Conservation (phyloP, 176 grass and related monocot species). For the Oropetium thomaeum region DNA sequence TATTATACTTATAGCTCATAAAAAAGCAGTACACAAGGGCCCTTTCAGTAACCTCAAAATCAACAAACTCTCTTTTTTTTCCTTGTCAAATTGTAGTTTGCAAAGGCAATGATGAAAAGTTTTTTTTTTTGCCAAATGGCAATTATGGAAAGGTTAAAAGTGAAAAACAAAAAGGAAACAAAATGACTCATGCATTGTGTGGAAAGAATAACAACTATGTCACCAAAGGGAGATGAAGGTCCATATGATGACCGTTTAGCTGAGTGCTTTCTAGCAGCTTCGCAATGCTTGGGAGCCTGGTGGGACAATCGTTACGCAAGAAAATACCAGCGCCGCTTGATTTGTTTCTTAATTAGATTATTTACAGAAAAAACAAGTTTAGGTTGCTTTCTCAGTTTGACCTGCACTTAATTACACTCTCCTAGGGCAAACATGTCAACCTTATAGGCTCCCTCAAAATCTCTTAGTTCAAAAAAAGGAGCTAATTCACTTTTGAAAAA, state of each 20-base stretch:
- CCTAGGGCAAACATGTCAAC: too few relatives aligned
- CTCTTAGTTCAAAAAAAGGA: too few relatives aligned
- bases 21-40: not conserved
- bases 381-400: conserved; percentile 18
- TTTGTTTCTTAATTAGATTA: not conserved
- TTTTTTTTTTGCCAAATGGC: too few relatives aligned
- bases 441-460: too few relatives aligned
- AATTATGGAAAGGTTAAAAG: conserved; percentile 26
- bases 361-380: too few relatives aligned
- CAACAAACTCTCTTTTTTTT: not conserved
- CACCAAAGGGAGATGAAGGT: not conserved
- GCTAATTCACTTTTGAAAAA: too few relatives aligned
- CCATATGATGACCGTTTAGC: not conserved
- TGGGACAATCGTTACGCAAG: not conserved
- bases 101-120: conserved; percentile 18
- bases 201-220: conserved; percentile 43
- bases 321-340: not conserved
- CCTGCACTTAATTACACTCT: not conserved
- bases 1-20: not conserved
- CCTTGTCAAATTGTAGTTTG: not conserved
- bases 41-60: conserved; percentile 12
- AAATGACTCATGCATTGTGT: not conserved
- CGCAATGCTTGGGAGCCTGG: not conserved
- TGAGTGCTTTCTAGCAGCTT: conserved; percentile 13
- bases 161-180: not conserved